Evolutionary conservation across 129 eudicot species (phyloP).

Genomic region (Artemisia annua): DNA sequence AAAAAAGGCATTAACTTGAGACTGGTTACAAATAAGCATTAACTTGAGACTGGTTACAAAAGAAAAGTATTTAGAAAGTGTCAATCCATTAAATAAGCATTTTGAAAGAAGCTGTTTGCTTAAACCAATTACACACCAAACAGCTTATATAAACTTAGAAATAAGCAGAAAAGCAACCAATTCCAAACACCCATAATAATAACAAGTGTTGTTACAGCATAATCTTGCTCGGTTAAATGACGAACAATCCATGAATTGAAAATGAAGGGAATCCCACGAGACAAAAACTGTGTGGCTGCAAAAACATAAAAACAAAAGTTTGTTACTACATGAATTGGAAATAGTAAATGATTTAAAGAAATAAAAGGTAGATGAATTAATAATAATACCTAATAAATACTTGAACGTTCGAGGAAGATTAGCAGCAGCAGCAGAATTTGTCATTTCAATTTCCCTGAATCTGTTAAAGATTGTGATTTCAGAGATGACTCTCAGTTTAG

Average conservation of each 20-base stretch:
- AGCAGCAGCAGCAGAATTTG: constrained; percentile 47
- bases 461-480: neutral
- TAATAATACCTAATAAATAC: constrained; percentile 64
- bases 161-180: too few species aligned
- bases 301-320: neutral
- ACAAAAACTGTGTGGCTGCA: constrained; percentile 93
- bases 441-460: neutral
- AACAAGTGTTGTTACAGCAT: too few species aligned
- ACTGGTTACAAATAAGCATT: too few species aligned
- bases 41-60: too few species aligned
- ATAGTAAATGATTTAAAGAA: neutral
- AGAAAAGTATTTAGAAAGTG: too few species aligned
- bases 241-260: constrained; percentile 94
- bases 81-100: too few species aligned
- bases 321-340: neutral
- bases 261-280: constrained; percentile 92
- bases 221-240: constrained; percentile 74
- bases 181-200: neutral
- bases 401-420: constrained; percentile 91
- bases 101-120: too few species aligned
- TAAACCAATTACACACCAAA: too few species aligned
- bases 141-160: too few species aligned
- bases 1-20: too few species aligned
- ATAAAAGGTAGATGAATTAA: too few species aligned
- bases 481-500: neutral